A percentile compares a stretch with the other conserved stretches of the same genome.
Evolutionary conservation across 2,329 filamentous ascomycete genomes (phyloP).

Genomic region (Xylaria hypoxylon): DNA sequence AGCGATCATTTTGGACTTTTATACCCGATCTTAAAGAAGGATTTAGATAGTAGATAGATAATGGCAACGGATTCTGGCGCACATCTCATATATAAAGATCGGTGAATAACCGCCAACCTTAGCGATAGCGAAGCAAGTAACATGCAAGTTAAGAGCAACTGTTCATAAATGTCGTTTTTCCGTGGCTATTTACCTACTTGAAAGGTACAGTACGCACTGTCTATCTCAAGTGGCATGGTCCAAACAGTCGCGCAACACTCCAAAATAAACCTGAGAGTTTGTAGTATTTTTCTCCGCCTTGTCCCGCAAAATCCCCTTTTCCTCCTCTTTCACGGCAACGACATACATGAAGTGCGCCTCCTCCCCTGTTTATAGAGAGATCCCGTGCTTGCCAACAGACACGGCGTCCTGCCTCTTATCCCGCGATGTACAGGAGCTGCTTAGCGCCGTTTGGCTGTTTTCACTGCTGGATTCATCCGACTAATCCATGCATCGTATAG

Average conservation of each 20-base stretch:
- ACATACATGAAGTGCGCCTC: conserved; percentile 4
- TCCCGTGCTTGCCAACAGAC: background rate
- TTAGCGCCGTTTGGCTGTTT: conserved; percentile 1
- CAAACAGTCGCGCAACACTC: conserved; percentile 12
- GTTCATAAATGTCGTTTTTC: background rate
- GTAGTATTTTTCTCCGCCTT: conserved; percentile 13
- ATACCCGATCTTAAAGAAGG: background rate
- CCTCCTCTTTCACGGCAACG: background rate
- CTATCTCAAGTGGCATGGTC: background rate
- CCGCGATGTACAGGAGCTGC: background rate
- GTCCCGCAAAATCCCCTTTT: conserved; percentile 26
- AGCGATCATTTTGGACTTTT: background rate
- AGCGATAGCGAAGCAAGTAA: background rate
- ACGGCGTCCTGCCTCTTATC: conserved; percentile 5
- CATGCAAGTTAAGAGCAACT: background rate
- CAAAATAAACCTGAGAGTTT: conserved; percentile 1
- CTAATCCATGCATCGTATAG: background rate
- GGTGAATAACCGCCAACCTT: no score
- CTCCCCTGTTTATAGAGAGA: conserved; percentile 2
- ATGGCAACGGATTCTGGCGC: background rate
- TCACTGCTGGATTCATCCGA: background rate
- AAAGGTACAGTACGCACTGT: conserved; percentile 5
- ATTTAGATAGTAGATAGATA: conserved; percentile 1
- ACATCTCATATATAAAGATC: background rate
- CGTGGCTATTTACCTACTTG: conserved; percentile 2